Conservation (phyloP, 176 grass and related monocot species). For the Carex kokanica region DNA sequence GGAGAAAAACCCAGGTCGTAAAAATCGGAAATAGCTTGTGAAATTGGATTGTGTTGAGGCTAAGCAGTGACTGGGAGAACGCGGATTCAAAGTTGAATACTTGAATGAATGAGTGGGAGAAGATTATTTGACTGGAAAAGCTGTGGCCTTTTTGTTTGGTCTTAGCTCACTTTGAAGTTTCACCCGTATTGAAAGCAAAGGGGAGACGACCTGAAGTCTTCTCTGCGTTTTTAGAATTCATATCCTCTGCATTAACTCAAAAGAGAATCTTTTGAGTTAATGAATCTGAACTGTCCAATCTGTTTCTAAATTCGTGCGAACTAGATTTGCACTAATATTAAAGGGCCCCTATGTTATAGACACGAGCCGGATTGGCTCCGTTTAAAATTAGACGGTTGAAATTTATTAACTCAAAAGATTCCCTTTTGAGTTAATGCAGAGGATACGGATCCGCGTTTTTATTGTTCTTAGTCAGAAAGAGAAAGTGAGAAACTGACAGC, state of each 20-base stretch:
- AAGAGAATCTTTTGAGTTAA: too few relatives aligned
- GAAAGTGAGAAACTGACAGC: background rate
- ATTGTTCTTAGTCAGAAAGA: background rate
- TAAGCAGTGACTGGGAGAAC: background rate
- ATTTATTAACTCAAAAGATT: too few relatives aligned
- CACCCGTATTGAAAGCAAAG: background rate
- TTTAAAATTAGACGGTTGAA: too few relatives aligned
- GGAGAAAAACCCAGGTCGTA: background rate
- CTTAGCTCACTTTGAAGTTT: background rate
- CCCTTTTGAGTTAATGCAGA: too few relatives aligned
- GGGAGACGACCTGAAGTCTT: slow-evolving; percentile 12
- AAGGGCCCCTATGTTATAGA: too few relatives aligned
- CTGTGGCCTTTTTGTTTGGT: background rate
- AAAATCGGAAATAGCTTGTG: background rate
- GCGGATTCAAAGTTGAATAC: slow-evolving; percentile 3
- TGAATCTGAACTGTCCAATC: too few relatives aligned
- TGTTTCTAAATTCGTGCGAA: too few relatives aligned
- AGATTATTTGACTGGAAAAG: slow-evolving; percentile 15
- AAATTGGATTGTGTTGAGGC: background rate
- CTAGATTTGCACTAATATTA: too few relatives aligned
- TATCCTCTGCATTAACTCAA: too few relatives aligned
- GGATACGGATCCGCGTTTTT: background rate
- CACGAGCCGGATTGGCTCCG: too few relatives aligned
- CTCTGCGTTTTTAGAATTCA: background rate
- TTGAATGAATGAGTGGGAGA: background rate